Evolutionary conservation across 2,329 filamentous ascomycete species (phyloP).

Genomic region (Amphichorda felina): DNA sequence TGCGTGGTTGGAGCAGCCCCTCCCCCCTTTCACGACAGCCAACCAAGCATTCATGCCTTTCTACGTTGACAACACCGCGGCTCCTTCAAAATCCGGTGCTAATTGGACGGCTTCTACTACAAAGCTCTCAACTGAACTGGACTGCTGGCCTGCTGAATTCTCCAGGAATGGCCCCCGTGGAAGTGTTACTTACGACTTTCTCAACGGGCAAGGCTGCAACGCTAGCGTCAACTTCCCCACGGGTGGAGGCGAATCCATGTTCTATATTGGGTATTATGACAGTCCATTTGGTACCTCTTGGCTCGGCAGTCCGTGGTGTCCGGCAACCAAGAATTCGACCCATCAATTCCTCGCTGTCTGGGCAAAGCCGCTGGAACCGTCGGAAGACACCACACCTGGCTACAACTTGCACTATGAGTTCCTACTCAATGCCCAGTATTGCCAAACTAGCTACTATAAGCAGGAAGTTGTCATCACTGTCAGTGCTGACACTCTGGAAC

Average conservation of each 20-base stretch:
- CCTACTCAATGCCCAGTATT: constrained; percentile 29
- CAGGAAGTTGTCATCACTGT: constrained; percentile 30
- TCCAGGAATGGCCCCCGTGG: not conserved
- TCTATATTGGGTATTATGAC: constrained; percentile 30
- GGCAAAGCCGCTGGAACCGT: constrained; percentile 3
- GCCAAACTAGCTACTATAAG: constrained; percentile 30
- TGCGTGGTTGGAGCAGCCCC: constrained; percentile 29
- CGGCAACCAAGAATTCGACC: constrained; percentile 8
- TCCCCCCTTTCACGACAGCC: constrained; percentile 28
- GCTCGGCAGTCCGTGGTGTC: constrained; percentile 20
- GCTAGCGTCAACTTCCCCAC: constrained; percentile 8
- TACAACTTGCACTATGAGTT: too few relatives aligned
- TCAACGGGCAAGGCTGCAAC: constrained; percentile 25
- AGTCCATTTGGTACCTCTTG: constrained; percentile 17
- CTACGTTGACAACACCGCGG: constrained; percentile 5
- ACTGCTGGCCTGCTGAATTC: constrained; percentile 21
- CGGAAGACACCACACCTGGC: constrained; percentile 3
- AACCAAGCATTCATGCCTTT: constrained; percentile 33
- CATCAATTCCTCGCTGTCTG: constrained; percentile 25
- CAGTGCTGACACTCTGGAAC: constrained; percentile 1
- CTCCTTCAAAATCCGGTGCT: constrained; percentile 1
- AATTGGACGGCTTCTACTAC: constrained; percentile 17
- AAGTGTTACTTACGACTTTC: constrained; percentile 9
- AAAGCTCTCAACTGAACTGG: constrained; percentile 21
- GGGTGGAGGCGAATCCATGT: too few relatives aligned